Evolutionary conservation across 2,329 filamentous ascomycete genomes (phyloP).

Genomic region (Incumbomyces lentus): DNA sequence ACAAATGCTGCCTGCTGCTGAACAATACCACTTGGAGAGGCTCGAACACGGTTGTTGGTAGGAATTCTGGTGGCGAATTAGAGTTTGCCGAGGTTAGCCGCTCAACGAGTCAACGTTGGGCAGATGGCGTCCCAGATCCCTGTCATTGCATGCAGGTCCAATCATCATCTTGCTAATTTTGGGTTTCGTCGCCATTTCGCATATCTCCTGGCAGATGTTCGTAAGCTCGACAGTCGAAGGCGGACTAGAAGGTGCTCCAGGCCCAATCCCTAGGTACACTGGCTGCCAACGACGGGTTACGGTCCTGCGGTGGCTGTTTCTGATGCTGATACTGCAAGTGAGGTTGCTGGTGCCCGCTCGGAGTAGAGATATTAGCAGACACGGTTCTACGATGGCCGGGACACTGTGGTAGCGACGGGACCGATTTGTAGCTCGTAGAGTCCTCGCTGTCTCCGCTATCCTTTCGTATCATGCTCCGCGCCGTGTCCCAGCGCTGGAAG

Average conservation of each 20-base stretch:
- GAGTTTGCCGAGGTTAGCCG: too few relatives aligned
- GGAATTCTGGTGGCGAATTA: too few relatives aligned
- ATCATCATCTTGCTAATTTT: too few relatives aligned
- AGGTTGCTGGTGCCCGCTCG: slow-evolving; percentile 18
- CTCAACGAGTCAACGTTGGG: too few relatives aligned
- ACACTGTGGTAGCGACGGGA: slow-evolving; percentile 11
- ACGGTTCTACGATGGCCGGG: slow-evolving; percentile 16
- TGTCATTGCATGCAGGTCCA: too few relatives aligned
- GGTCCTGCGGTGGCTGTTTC: slow-evolving; percentile 20
- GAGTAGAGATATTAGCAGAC: slow-evolving; percentile 19
- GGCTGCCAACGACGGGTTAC: slow-evolving; percentile 37
- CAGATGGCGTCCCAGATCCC: too few relatives aligned
- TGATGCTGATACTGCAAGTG: too few relatives aligned
- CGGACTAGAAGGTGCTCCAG: slow-evolving; percentile 50
- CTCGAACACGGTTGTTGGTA: too few relatives aligned
- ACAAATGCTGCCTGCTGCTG: too few relatives aligned
- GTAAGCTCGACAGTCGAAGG: not conserved
- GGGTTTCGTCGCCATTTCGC: too few relatives aligned
- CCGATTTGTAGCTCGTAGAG: slow-evolving; percentile 14
- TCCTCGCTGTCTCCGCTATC: slow-evolving; percentile 31
- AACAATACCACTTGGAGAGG: too few relatives aligned
- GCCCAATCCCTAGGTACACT: slow-evolving; percentile 51
- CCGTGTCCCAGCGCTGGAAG: slow-evolving; percentile 47
- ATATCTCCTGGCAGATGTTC: too few relatives aligned
- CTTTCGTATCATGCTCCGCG: slow-evolving; percentile 38